Conservation (phyloP, 1,284 basidiomycete species). For the Puccinia hordei region DNA sequence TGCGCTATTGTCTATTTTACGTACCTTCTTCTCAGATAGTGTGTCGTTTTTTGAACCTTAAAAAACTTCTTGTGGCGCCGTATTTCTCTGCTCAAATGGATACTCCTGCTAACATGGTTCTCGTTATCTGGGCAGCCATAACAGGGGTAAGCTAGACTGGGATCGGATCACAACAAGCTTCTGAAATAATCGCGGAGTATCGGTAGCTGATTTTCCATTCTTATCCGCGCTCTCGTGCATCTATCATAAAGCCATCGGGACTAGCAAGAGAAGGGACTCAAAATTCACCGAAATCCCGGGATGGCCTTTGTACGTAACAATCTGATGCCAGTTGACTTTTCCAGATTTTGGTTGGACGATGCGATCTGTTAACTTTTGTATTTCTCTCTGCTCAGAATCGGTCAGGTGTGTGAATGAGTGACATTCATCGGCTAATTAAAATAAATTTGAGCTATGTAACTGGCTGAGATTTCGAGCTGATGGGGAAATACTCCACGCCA, state of each 20-base stretch:
- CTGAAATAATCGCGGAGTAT: background rate
- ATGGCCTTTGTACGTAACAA: conserved; percentile 16
- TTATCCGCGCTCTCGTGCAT: background rate
- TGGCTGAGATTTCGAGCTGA: background rate
- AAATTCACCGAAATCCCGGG: conserved; percentile 18
- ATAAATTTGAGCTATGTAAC: background rate
- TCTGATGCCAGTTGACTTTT: background rate
- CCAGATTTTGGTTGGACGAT: background rate
- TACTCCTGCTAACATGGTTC: background rate
- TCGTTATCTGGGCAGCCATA: background rate
- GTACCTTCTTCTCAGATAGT: conserved; percentile 19
- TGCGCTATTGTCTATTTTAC: conserved; percentile 6
- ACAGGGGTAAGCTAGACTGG: conserved; percentile 15
- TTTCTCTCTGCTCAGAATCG: conserved; percentile 1
- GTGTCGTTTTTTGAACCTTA: background rate
- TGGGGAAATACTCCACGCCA: background rate
- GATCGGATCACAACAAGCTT: background rate
- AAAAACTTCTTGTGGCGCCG: too few relatives aligned
- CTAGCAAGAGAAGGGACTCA: background rate
- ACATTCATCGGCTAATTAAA: background rate
- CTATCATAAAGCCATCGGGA: conserved; percentile 16
- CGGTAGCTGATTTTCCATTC: background rate
- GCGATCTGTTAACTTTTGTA: background rate
- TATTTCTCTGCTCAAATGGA: background rate
- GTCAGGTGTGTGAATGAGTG: background rate